A percentile compares a stretch with the other conserved stretches of the same genome.
Conservation (phyloP, 2,329 filamentous ascomycete species). For the Colletotrichum sp. region DNA sequence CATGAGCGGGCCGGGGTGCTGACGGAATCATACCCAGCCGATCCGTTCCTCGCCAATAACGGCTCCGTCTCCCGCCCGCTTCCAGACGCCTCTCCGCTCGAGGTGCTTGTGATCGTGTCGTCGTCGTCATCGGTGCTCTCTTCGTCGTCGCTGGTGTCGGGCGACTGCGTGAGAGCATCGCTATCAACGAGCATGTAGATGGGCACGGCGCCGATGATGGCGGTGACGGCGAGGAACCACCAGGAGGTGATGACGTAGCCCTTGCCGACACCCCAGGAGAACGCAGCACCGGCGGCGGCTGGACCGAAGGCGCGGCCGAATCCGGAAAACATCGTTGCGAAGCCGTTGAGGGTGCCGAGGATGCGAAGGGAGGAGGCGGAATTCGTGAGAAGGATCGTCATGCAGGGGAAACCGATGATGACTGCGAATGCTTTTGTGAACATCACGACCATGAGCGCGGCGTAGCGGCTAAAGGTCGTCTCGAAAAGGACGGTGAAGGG, state of each 20-base stretch:
- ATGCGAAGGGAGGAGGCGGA: slow-evolving; percentile 83
- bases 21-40: slow-evolving; percentile 6
- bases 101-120: slow-evolving; percentile 24
- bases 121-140: slow-evolving; percentile 27
- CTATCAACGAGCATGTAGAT: slow-evolving; percentile 78
- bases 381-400: slow-evolving; percentile 88
- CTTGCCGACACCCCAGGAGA: slow-evolving; percentile 76
- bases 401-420: slow-evolving; percentile 89
- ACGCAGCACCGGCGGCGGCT: slow-evolving; percentile 73
- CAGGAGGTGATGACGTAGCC: slow-evolving; percentile 83
- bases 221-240: slow-evolving; percentile 75
- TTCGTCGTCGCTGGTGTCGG: slow-evolving; percentile 37
- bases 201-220: slow-evolving; percentile 71
- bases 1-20: neutral
- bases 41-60: neutral
- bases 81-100: neutral
- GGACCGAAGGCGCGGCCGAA: slow-evolving; percentile 83
- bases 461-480: slow-evolving; percentile 53
- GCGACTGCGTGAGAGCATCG: slow-evolving; percentile 62
- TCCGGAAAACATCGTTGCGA: slow-evolving; percentile 83
- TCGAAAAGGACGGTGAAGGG: slow-evolving; percentile 78
- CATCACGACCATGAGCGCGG: slow-evolving; percentile 71
- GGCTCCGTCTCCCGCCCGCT: slow-evolving; percentile 5
- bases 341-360: slow-evolving; percentile 89
- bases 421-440: slow-evolving; percentile 75